Conservation (phyloP, 2,329 filamentous ascomycete genomes). For the Arthrobotrys entomopaga region DNA sequence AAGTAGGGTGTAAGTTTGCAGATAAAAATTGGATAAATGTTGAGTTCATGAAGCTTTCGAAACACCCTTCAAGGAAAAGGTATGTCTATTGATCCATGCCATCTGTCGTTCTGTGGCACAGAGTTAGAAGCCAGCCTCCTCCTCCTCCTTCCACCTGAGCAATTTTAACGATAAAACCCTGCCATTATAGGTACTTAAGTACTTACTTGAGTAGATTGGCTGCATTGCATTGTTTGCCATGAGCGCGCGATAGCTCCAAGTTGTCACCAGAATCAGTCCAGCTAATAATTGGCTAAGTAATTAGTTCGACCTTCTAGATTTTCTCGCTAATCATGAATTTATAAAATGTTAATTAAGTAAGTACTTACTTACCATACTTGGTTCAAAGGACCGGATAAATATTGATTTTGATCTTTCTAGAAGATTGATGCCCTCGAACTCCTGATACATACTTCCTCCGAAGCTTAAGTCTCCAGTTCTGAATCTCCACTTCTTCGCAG, state of each 20-base stretch:
- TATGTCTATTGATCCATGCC: too few species aligned
- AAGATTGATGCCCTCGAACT: conserved; percentile 5
- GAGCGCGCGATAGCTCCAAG: conserved; percentile 8
- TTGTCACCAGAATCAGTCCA: neutral
- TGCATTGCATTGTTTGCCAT: conserved; percentile 9
- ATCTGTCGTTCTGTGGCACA: neutral
- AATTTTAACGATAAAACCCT: conserved; percentile 25
- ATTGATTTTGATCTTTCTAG: neutral
- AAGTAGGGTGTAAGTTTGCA: too few species aligned
- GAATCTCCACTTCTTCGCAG: neutral
- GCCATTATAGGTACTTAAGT: conserved; percentile 9
- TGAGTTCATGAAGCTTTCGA: too few species aligned
- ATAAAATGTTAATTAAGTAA: too few species aligned
- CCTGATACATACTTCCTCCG: conserved; percentile 2
- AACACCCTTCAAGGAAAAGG: too few species aligned
- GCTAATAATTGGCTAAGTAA: too few species aligned
- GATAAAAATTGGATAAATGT: too few species aligned
- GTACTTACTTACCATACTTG: too few species aligned
- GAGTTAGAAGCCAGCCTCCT: neutral
- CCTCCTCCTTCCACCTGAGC: conserved; percentile 9
- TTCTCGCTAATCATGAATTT: conserved; percentile 23
- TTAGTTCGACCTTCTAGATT: conserved; percentile 7
- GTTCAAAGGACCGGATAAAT: conserved; percentile 20
- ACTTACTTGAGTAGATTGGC: too few species aligned
- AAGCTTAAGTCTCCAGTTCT: conserved; percentile 1